Percentiles rank a stretch among this genome's conserved stretches.
These are phyloP conservation scores for Beta macrorhiza DNA, from an alignment of 179 eudicot genomes.

Conservation along the genomic window DNA sequence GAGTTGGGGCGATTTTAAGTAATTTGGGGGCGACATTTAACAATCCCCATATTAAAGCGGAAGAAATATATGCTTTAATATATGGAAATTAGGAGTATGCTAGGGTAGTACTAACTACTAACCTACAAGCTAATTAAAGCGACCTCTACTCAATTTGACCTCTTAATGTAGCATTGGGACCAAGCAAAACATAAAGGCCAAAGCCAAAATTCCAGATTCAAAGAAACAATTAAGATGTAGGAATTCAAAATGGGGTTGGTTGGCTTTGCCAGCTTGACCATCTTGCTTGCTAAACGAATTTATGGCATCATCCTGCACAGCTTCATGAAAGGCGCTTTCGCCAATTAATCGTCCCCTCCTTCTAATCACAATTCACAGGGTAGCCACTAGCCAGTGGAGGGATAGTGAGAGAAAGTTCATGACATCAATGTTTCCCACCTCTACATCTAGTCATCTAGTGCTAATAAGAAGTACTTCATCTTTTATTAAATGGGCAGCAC, in stretches of 20 bases:
- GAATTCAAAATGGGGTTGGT: background rate
- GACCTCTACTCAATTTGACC: background rate
- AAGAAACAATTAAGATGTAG: constrained; percentile 7
- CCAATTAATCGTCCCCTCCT: background rate
- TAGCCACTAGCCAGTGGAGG: background rate
- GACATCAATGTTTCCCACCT: constrained; percentile 11
- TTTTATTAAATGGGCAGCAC: too few species aligned
- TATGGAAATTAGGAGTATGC: too few species aligned
- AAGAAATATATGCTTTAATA: too few species aligned
- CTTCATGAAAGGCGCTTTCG: background rate
- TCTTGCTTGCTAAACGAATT: background rate
- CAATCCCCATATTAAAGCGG: too few species aligned
- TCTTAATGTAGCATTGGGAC: constrained; percentile 22
- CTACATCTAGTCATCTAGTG: background rate
- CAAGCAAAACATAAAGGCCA: constrained; percentile 23
- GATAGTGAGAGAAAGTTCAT: background rate
- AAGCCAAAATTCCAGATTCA: background rate
- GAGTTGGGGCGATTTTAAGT: too few species aligned
- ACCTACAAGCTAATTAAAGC: background rate
- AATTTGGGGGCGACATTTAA: too few species aligned
- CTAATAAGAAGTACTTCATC: too few species aligned
- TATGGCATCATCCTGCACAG: background rate
- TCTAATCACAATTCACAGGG: background rate
- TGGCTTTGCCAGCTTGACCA: constrained; percentile 19
- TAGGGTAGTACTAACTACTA: background rate